Conservation (phyloP, 164 flowering plant species). For the Stephania japonica region DNA sequence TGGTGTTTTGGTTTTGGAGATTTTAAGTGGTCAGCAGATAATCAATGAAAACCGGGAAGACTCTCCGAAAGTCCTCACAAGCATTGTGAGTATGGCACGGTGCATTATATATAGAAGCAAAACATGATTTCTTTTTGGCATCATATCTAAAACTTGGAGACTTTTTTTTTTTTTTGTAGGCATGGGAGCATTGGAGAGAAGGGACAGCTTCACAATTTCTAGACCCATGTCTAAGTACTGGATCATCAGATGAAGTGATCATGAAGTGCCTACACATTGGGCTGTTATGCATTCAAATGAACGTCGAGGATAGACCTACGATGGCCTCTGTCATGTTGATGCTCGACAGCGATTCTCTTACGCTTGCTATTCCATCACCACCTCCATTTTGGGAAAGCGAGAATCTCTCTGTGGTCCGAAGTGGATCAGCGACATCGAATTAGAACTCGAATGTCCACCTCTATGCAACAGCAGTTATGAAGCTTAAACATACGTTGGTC, state of each 20-base stretch:
- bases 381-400: conserved; percentile 15
- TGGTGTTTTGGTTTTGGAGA: conserved; percentile 25
- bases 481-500: background rate
- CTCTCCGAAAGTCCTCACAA: background rate
- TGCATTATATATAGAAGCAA: background rate
- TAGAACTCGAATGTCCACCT: too few relatives aligned
- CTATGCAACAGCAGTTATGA: background rate
- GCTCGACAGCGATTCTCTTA: conserved; percentile 19
- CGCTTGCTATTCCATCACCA: conserved; percentile 19
- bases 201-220: conserved; percentile 23
- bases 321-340: conserved; percentile 30
- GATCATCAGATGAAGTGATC: conserved; percentile 21
- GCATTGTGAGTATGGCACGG: conserved; percentile 13
- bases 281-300: conserved; percentile 40
- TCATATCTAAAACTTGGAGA: conserved; percentile 16
- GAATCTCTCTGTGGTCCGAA: background rate
- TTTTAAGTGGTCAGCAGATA: conserved; percentile 20
- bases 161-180: conserved; percentile 18
- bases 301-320: conserved; percentile 29
- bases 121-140: background rate
- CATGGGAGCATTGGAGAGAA: conserved; percentile 37
- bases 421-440: background rate
- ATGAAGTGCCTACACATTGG: conserved; percentile 43
- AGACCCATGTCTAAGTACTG: conserved; percentile 20
- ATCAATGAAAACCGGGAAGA: background rate